Evolutionary conservation across 1,284 basidiomycete genomes (phyloP).

Genomic region (Volvariella surrecta): DNA sequence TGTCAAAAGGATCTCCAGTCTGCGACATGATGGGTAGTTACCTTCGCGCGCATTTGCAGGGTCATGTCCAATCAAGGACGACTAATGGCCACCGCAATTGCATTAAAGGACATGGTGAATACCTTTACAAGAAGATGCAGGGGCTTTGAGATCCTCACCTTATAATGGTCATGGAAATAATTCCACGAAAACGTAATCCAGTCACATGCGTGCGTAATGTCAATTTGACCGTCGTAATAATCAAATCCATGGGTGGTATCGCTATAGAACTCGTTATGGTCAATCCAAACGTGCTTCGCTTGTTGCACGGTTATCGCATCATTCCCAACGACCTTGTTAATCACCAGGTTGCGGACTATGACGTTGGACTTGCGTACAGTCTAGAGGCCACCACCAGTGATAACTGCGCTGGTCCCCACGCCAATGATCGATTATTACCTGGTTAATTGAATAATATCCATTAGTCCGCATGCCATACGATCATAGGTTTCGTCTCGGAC

Average conservation of each 20-base stretch:
- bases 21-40: background rate
- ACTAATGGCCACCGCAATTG: slow-evolving; percentile 6
- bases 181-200: slow-evolving; percentile 17
- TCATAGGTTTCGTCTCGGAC: background rate
- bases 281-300: slow-evolving; percentile 16
- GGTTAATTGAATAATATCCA: background rate
- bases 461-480: background rate
- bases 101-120: too few species aligned
- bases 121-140: too few species aligned
- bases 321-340: slow-evolving; percentile 17
- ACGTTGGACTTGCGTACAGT: slow-evolving; percentile 16
- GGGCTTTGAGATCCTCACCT: slow-evolving; percentile 8
- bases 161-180: slow-evolving; percentile 18
- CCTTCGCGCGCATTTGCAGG: slow-evolving; percentile 14
- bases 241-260: slow-evolving; percentile 17
- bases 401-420: slow-evolving; percentile 14
- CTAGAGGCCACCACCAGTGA: slow-evolving; percentile 17
- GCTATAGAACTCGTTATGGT: slow-evolving; percentile 18
- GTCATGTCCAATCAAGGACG: slow-evolving; percentile 16
- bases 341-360: slow-evolving; percentile 16
- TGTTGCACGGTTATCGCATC: slow-evolving; percentile 14
- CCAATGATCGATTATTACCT: slow-evolving; percentile 17
- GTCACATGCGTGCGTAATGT: slow-evolving; percentile 16
- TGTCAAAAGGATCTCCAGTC: too few species aligned
- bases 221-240: slow-evolving; percentile 17